A percentile compares a stretch with the other conserved stretches of the same genome.
These are phyloP conservation scores for Beauveria asiatica DNA, from an alignment of 2,329 filamentous ascomycete genomes.

Conservation along the genomic window DNA sequence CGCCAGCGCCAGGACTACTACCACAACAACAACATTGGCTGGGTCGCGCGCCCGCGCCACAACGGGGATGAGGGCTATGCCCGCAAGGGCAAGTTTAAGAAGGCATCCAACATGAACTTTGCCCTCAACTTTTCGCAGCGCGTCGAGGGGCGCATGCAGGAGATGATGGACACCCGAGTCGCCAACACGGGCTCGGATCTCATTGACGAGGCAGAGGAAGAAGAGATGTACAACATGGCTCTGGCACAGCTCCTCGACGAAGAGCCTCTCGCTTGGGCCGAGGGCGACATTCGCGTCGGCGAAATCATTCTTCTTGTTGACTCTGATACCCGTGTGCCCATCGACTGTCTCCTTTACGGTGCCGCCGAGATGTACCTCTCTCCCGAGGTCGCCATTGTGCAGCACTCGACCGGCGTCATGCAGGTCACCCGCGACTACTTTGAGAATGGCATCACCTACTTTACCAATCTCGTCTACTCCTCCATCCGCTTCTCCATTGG, in stretches of 20 bases:
- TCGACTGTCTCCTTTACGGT: conserved; percentile 60
- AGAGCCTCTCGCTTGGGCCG: conserved; percentile 41
- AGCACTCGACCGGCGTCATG: conserved; percentile 69
- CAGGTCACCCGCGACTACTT: conserved; percentile 65
- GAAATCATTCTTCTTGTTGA: conserved; percentile 60
- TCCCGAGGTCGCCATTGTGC: conserved; percentile 62
- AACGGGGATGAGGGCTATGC: conserved; percentile 40
- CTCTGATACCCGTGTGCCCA: conserved; percentile 60
- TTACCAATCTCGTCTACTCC: conserved; percentile 70
- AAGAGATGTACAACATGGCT: conserved; percentile 39
- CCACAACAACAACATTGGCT: conserved; percentile 39
- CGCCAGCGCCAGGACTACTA: conserved; percentile 38
- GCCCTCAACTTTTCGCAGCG: conserved; percentile 52
- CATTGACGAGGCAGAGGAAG: conserved; percentile 24
- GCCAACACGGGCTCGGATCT: conserved; percentile 14
- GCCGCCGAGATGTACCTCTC: conserved; percentile 63
- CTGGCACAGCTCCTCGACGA: conserved; percentile 43
- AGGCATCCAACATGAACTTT: conserved; percentile 71
- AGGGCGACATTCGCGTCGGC: conserved; percentile 51
- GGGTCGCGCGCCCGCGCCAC: conserved; percentile 38
- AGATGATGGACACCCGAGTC: conserved; percentile 17
- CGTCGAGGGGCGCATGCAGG: conserved; percentile 50
- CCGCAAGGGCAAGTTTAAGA: conserved; percentile 60
- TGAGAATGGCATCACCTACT: conserved; percentile 66
- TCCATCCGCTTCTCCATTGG: conserved; percentile 63